Evolutionary conservation across 768 basidiomycete genomes (phyloP).

Genomic region (Amylocystis lapponica): DNA sequence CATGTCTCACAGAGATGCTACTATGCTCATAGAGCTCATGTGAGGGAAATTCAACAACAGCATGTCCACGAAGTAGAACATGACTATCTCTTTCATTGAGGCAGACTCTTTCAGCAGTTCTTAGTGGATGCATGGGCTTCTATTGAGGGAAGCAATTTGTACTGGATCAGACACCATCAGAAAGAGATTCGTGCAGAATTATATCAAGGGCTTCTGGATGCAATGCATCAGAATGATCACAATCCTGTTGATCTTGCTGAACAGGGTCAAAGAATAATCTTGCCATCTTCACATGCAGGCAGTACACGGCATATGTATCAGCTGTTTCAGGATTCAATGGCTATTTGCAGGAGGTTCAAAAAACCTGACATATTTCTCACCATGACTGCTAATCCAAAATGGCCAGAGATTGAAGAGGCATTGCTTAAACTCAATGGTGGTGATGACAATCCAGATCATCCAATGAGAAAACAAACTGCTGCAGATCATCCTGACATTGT

Average conservation of each 20-base stretch:
- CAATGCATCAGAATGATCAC: conserved; percentile 14
- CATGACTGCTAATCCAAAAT: conserved; percentile 46
- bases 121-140: conserved; percentile 41
- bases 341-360: conserved; percentile 31
- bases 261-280: conserved; percentile 28
- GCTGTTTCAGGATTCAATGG: conserved; percentile 40
- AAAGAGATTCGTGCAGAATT: conserved; percentile 26
- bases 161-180: conserved; percentile 32
- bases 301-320: conserved; percentile 39
- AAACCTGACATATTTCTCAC: conserved; percentile 45
- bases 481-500: conserved; percentile 44
- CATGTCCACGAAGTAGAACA: neutral
- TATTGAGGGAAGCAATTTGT: conserved; percentile 34
- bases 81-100: conserved; percentile 28
- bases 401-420: conserved; percentile 38
- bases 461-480: conserved; percentile 32
- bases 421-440: conserved; percentile 18
- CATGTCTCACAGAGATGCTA: conserved; percentile 26
- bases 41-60: conserved; percentile 13
- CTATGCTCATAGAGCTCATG: conserved; percentile 30
- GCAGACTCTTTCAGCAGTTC: conserved; percentile 39
- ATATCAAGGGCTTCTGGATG: conserved; percentile 31
- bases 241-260: conserved; percentile 21
- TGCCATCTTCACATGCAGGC: conserved; percentile 39
- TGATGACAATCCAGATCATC: no score